phyloP scores from a whole-genome alignment of 1,284 basidiomycete species.

The Peniophora sp. region DNA sequence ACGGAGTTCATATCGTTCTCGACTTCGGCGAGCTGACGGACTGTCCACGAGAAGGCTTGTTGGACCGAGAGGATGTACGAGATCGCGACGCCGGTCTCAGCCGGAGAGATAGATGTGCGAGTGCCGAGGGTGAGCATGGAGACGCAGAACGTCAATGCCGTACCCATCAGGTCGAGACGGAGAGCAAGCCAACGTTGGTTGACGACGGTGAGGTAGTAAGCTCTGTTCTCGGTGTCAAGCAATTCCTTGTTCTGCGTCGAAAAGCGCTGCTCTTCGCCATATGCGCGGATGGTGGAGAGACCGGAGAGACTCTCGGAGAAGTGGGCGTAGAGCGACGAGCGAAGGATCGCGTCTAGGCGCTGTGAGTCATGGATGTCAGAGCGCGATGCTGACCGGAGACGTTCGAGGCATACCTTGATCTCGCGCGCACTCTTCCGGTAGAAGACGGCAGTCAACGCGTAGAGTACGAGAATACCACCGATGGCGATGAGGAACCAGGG shows the following conservation, averaged over 20 bases:
- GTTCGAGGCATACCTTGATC: constrained; percentile 51
- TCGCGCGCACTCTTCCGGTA: constrained; percentile 87
- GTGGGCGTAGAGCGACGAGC: constrained; percentile 73
- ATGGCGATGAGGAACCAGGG: constrained; percentile 84
- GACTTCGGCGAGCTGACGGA: constrained; percentile 78
- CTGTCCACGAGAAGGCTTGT: constrained; percentile 75
- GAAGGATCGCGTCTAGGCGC: constrained; percentile 48
- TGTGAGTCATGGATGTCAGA: not conserved
- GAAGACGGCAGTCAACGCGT: constrained; percentile 66
- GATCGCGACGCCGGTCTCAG: constrained; percentile 66
- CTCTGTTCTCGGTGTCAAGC: constrained; percentile 74
- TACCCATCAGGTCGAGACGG: constrained; percentile 80
- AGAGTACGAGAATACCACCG: constrained; percentile 46
- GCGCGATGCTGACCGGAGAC: not conserved
- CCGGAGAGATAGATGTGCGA: constrained; percentile 49
- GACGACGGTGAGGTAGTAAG: constrained; percentile 79
- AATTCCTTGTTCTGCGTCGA: constrained; percentile 61
- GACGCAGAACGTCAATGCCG: constrained; percentile 64
- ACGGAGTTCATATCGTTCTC: constrained; percentile 93
- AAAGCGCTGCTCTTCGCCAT: constrained; percentile 64
- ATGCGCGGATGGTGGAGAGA: constrained; percentile 80
- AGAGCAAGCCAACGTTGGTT: constrained; percentile 87
- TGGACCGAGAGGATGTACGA: constrained; percentile 59
- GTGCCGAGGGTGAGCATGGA: constrained; percentile 44
- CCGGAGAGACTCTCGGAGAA: constrained; percentile 87